These are phyloP conservation scores for Solanum corneliomulleri DNA, from an alignment of 257 asterid species.

Conservation along the genomic window DNA sequence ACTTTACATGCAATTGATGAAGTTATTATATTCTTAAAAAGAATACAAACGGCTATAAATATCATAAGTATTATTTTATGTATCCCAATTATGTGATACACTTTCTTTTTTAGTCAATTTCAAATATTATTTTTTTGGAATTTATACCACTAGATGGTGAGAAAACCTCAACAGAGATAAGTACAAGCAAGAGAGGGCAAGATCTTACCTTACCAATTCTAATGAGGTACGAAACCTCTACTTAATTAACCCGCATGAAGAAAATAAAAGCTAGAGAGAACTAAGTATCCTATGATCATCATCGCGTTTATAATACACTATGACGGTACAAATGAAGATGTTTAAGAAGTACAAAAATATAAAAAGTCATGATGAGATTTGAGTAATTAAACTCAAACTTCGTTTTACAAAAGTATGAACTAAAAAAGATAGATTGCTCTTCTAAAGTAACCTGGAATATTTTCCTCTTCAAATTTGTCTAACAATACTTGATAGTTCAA, in stretches of 20 bases:
- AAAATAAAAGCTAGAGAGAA: not conserved
- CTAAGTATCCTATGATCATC: not conserved
- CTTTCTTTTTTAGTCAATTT: too few species aligned
- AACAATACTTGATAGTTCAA: not conserved
- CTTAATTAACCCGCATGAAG: not conserved
- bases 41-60: not conserved
- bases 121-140: too few species aligned
- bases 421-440: not conserved
- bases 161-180: not conserved
- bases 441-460: not conserved
- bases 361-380: not conserved
- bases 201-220: not conserved
- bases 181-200: not conserved
- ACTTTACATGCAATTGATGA: not conserved
- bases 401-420: not conserved
- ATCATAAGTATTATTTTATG: not conserved
- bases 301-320: not conserved
- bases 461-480: not conserved
- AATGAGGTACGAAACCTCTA: not conserved
- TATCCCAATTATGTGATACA: too few species aligned
- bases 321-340: not conserved
- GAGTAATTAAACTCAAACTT: not conserved
- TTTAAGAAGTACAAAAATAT: not conserved
- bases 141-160: too few species aligned
- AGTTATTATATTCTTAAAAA: not conserved